Evolutionary conservation across 768 basidiomycete genomes (phyloP), one percentile per base, ranked within the genome.

Genomic region (Ramaria sp.): DNA sequence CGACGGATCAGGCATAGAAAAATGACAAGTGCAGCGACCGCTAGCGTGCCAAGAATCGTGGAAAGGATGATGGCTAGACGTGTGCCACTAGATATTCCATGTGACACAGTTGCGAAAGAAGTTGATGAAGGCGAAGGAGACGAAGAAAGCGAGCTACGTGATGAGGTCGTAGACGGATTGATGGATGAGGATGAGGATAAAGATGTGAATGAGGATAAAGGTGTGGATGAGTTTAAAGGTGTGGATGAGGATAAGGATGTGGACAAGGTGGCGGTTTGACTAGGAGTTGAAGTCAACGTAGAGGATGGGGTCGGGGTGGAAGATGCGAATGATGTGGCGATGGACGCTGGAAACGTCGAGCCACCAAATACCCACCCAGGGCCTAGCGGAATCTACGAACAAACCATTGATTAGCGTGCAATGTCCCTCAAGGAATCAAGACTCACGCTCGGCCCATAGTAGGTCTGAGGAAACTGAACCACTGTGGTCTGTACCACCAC

Each of bases 361-460:
- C 88, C 88, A 61, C 88, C 89, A 63, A 78, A 91, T 12, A 79
- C 81, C 78, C 82, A 91, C 10, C 74, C 63, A 2, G 81, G 70
- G 46, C 80, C 84, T 31, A 91, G 72, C 31, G 89, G 89, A 62
- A 91, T 88, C 88, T 90, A 54, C 7, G 57, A 27, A 27, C 38
- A 41, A 37, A n/a, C n/a, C n/a, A n/a, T 7, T 13, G 34, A 37
- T 37, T 37, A 37, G 34, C 34, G 9, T 10, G 37, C 34, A 19
- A 53, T n/a, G 15, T 9, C 52, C 51, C 57, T 6, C 49, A 19
- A 11, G 53, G 50, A 10, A 9, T 37, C 34, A 27, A 27, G 12
- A 79, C 87, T 78, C 66, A 90, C 88, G 67, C 83, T 83, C 53
- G 89, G 87, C 31, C 89, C 89, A 62, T 79, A 88, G 69, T 91